Percentiles rank a stretch among this genome's conserved stretches.
These are phyloP conservation scores for Dalbergia oliveri DNA, from an alignment of 306 rosid genomes.

Conservation along the genomic window DNA sequence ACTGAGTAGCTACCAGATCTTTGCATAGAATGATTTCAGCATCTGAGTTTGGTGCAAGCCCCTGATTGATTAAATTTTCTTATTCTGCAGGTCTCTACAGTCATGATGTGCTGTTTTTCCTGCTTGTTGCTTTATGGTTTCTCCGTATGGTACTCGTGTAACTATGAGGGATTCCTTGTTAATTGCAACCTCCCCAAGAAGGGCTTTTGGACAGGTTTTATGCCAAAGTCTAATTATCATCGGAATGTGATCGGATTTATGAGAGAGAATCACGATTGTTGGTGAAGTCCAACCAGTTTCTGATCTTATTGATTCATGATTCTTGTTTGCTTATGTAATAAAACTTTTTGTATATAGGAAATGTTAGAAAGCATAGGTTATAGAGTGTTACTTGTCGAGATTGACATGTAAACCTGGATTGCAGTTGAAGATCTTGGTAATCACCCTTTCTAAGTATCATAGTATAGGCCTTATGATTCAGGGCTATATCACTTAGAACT, in stretches of 20 bases:
- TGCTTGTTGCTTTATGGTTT: constrained; percentile 59
- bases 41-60: neutral
- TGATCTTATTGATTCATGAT: constrained; percentile 60
- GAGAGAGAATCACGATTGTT: constrained; percentile 22
- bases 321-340: constrained; percentile 75
- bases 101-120: constrained; percentile 41
- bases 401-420: constrained; percentile 57
- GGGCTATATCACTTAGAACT: constrained; percentile 35
- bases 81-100: constrained; percentile 67
- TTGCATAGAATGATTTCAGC: neutral
- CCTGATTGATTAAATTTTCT: constrained; percentile 11
- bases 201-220: constrained; percentile 27
- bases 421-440: constrained; percentile 42
- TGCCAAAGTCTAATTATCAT: constrained; percentile 41
- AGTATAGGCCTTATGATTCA: constrained; percentile 19
- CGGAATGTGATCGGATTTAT: constrained; percentile 48
- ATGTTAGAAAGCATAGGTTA: constrained; percentile 60
- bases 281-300: constrained; percentile 52
- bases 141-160: constrained; percentile 56
- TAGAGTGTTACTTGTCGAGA: constrained; percentile 54
- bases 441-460: constrained; percentile 23
- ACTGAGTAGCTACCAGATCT: neutral
- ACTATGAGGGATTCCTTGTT: constrained; percentile 39
- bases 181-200: constrained; percentile 39
- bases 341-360: constrained; percentile 68